Evolutionary conservation across 225 moss, liverwort and hornwort genomes (phyloP).

Genomic region (Marchantia polymorpha): DNA sequence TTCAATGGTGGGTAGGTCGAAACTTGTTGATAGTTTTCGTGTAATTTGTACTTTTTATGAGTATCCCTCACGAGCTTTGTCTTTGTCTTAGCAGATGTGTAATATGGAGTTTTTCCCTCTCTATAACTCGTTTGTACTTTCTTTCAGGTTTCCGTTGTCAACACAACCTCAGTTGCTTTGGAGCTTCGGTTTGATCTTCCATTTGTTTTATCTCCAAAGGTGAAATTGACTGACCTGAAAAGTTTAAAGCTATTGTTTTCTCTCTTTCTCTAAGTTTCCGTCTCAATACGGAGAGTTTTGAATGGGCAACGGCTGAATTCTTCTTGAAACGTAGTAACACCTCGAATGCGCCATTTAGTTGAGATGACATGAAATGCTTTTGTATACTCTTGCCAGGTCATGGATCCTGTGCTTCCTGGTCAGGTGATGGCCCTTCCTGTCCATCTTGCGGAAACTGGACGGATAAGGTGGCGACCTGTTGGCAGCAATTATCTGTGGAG

Average conservation of each 20-base stretch:
- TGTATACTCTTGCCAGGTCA: conserved; percentile 47
- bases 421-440: conserved; percentile 82
- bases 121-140: neutral
- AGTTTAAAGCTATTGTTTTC: neutral
- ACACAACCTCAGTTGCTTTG: conserved; percentile 71
- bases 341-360: neutral
- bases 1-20: conserved; percentile 63
- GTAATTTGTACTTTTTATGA: neutral
- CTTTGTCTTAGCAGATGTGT: neutral
- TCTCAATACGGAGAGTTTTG: neutral
- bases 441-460: conserved; percentile 90
- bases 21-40: neutral
- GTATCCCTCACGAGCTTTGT: neutral
- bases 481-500: conserved; percentile 82
- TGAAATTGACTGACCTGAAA: conserved; percentile 20
- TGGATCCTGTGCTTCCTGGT: conserved; percentile 83
- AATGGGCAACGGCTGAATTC: neutral
- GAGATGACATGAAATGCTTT: neutral
- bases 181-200: conserved; percentile 96
- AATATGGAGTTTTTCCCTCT: neutral
- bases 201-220: conserved; percentile 86
- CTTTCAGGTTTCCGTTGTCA: conserved; percentile 82
- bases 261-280: neutral
- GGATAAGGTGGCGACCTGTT: conserved; percentile 87
- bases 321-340: neutral